These are phyloP conservation scores for Inga laurina DNA, from an alignment of 306 rosid species.

Conservation along the genomic window DNA sequence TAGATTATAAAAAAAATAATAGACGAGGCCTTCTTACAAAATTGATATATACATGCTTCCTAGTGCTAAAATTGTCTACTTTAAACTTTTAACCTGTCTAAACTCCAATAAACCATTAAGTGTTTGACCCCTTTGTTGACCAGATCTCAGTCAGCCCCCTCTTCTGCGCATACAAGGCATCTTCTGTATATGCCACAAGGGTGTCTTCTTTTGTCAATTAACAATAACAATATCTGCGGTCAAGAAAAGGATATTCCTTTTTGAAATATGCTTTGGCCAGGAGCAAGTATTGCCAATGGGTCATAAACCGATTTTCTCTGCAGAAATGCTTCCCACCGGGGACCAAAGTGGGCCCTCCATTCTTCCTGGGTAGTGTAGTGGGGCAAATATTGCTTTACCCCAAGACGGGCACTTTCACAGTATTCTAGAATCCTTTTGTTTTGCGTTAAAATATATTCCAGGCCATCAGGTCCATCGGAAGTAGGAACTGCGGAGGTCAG, in stretches of 20 bases:
- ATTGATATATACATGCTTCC: conserved; percentile 39
- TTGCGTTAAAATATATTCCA: conserved; percentile 5
- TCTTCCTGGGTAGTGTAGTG: conserved; percentile 23
- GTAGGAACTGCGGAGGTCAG: conserved; percentile 15
- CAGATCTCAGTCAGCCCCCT: conserved; percentile 33
- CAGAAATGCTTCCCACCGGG: conserved; percentile 8
- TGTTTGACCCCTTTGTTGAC: conserved; percentile 31
- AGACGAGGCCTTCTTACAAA: conserved; percentile 25
- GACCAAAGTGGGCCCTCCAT: conserved; percentile 25
- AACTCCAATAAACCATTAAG: conserved; percentile 12
- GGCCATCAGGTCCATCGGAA: conserved; percentile 10
- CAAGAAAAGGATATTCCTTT: conserved; percentile 58
- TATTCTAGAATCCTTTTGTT: conserved; percentile 13
- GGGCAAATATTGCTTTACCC: conserved; percentile 24
- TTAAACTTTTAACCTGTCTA: conserved; percentile 11
- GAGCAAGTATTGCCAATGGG: conserved; percentile 58
- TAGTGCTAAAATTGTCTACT: conserved; percentile 30
- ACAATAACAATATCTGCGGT: not conserved
- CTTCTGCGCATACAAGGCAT: not conserved
- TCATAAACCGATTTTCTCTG: conserved; percentile 8
- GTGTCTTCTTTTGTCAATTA: conserved; percentile 28
- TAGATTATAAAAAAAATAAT: conserved; percentile 19
- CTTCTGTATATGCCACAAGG: not conserved
- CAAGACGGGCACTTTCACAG: conserved; percentile 17
- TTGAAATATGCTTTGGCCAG: conserved; percentile 88